Base-by-base conservation (phyloP, 2,329 filamentous ascomycete species). In the Metarhizium rileyi region DNA sequence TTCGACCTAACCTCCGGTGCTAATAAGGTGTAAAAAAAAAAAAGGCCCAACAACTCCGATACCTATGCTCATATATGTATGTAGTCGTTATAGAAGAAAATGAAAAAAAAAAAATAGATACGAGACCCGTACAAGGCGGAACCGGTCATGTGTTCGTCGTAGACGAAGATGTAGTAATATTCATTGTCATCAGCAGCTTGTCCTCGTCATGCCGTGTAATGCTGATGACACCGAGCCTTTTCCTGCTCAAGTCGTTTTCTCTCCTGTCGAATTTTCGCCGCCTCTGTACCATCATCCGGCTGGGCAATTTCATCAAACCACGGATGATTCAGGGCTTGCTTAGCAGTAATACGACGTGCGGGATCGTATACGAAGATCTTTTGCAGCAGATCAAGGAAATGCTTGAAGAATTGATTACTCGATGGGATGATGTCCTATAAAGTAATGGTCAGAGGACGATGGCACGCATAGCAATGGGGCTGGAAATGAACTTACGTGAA, bases 331-430 rank as follows among this genome's bases (percentile, higher is more conserved):
- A 83, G 65, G 12, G 79, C 79, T 55, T 80, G 67, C 52, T 78
- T 77, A 23, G 79, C 79, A 3, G 76, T 80, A 53, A 83, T 82
- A 40, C 78, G 74, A 48, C 76, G 72, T 5, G 67, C 63, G 1
- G 78, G 78, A 51, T 83, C 78, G 60, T 81, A 82, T 26, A 81
- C 72, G 56, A 83, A 81, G 47, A 83, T 82, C 61, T 75, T 79
- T 55, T 71, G 70, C 14, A 83, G 63, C 16, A 83, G 70, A 60
- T 81, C 78, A 42, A 81, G 61, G 54, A 83, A 81, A 46, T 74
- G 70, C 46, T 68, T 68, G 51, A 78, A 66, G 59, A 81, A 83
- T 16, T 67, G 67, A 50, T 64, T 78, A 50, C 67, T 76, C 3
- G 67, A 67, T 0, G 78, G 78, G 40, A 82, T 80, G 46, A 82